Evolutionary conservation across 768 basidiomycete genomes (phyloP).

Genomic region (Phlegmacium glaucopus): DNA sequence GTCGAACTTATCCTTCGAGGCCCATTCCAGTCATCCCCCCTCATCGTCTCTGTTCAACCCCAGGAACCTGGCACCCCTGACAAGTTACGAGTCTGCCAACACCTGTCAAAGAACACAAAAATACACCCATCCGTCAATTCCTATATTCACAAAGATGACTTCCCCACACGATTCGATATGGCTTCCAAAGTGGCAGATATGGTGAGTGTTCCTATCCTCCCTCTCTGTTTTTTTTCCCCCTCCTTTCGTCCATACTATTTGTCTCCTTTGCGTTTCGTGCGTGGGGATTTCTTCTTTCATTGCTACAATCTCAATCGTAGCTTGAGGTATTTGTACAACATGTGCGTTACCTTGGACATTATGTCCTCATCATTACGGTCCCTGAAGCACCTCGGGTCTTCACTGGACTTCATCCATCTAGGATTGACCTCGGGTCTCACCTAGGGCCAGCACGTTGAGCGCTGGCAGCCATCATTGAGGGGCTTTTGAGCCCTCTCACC

Average conservation of each 20-base stretch:
- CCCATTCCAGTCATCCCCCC: conserved; percentile 26
- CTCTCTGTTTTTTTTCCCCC: conserved; percentile 4
- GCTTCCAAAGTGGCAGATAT: background rate
- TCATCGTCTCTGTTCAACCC: conserved; percentile 12
- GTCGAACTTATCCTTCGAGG: conserved; percentile 21
- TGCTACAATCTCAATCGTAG: no score
- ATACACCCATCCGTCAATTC: conserved; percentile 9
- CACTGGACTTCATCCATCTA: no score
- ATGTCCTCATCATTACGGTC: no score
- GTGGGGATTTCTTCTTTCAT: no score
- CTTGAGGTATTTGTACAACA: no score
- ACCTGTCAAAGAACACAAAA: conserved; percentile 15
- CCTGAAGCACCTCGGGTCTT: no score
- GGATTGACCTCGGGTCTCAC: no score
- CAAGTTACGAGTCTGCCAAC: conserved; percentile 18
- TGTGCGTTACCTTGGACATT: no score
- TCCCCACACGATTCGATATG: conserved; percentile 8
- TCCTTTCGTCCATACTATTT: background rate
- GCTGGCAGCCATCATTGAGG: no score
- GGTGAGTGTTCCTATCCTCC: background rate
- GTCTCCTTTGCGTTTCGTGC: background rate
- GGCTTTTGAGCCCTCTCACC: no score
- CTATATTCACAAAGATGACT: conserved; percentile 14
- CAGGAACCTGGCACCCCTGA: conserved; percentile 1
- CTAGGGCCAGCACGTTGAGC: no score